Base-by-base conservation (phyloP, 306 rosid genomes). In the Dicorynia guianensis region DNA sequence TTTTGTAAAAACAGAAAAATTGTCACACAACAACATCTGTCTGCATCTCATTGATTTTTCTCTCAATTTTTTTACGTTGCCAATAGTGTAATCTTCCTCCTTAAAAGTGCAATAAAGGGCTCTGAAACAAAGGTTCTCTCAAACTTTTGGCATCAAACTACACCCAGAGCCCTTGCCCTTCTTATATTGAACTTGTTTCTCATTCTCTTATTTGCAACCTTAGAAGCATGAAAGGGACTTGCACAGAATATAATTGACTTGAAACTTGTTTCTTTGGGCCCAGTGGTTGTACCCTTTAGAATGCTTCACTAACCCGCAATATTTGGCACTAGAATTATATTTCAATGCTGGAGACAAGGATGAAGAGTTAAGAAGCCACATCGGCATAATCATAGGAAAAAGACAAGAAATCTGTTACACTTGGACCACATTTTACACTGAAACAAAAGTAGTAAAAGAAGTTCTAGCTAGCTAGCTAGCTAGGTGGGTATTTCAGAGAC, bases 221-320 rank as follows among this genome's bases (percentile, higher is more conserved):
- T 1, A 52, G 5, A 52, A n/a, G 50, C n/a, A 52, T 74, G 47
- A 33, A 61, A 50, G 40, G 61, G 5, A 40, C 89, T 84, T 82
- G 90, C 94, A 14, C 14, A 93, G 94, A 33, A 89, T 90, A 79
- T 93, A 93, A 20, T 93, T 90, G 83, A 93, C 86, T 83, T 79
- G 89, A 71, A 93, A 93, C 43, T 94, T 79, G 42, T 79, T 80
- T 18, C 81, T 69, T 8, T 73, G 75, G 67, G 97, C 89, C 96
- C 96, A 90, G 8, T 80, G 85, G 47, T 38, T 71, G 80, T 85
- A 93, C 5, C 18, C 73, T 68, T 85, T 86, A 4, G 90, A 81
- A 54, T 94, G 93, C 56, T 86, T 85, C 34, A 63, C 53, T 13
- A 78, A 85, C 98, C 98, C 90, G 3, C 96, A 96, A 64, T 90